Evolutionary conservation across 805 yeast species (phyloP).

Genomic region (Blastobotrys chiropterorum): DNA sequence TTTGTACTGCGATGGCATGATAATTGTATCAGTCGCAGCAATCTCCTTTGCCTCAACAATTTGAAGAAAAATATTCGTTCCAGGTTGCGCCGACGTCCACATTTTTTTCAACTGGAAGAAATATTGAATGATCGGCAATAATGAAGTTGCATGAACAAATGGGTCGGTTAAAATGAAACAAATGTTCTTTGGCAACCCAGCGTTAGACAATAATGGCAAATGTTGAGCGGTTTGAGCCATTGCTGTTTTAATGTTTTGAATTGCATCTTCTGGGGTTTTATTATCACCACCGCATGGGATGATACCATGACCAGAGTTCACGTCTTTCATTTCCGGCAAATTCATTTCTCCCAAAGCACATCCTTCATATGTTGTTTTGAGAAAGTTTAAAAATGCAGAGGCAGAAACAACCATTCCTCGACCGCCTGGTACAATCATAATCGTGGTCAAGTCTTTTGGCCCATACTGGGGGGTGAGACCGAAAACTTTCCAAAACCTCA

Average conservation of each 20-base stretch:
- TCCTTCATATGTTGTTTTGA: conserved; percentile 31
- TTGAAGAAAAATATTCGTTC: conserved; percentile 13
- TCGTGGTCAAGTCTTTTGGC: conserved; percentile 24
- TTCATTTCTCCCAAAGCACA: conserved; percentile 30
- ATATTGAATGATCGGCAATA: conserved; percentile 24
- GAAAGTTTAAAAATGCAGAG: conserved; percentile 18
- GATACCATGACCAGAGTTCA: neutral
- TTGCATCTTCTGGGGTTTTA: neutral
- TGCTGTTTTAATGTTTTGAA: conserved; percentile 1
- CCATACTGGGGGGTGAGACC: conserved; percentile 31
- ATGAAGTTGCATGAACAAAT: conserved; percentile 10
- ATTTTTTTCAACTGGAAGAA: conserved; percentile 17
- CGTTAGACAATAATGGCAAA: conserved; percentile 1
- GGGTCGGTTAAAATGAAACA: conserved; percentile 20
- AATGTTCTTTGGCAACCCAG: conserved; percentile 6
- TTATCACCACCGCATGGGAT: conserved; percentile 6
- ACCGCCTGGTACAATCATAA: conserved; percentile 27
- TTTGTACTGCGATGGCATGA: conserved; percentile 24
- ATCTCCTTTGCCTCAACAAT: conserved; percentile 19
- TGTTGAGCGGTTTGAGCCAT: neutral
- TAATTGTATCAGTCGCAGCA: conserved; percentile 24
- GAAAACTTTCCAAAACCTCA: conserved; percentile 36
- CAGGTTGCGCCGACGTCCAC: conserved; percentile 12
- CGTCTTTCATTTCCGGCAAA: conserved; percentile 7
- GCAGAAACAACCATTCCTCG: conserved; percentile 21